A percentile compares a stretch with the other conserved stretches of the same genome.
phyloP scores from a whole-genome alignment of 2,329 filamentous ascomycete genomes.

The Drechslerella coelobrocha region DNA sequence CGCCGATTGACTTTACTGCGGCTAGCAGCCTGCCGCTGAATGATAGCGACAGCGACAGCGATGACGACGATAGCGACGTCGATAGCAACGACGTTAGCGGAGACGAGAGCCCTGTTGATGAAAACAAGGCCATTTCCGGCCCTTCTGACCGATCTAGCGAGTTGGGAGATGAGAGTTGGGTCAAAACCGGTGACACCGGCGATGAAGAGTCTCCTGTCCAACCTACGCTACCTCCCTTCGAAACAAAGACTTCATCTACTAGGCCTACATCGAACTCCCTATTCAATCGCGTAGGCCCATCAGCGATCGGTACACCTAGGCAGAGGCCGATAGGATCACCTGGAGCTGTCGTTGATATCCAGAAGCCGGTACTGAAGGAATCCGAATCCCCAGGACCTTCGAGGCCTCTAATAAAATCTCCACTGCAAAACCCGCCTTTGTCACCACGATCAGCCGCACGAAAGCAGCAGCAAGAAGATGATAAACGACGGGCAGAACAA shows the following conservation, averaged over 20 bases:
- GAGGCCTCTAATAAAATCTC: neutral
- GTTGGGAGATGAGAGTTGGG: slow-evolving; percentile 40
- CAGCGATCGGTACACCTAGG: neutral
- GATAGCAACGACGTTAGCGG: slow-evolving; percentile 4
- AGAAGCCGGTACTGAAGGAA: slow-evolving; percentile 5
- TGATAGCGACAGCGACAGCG: slow-evolving; percentile 19
- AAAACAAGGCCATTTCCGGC: neutral
- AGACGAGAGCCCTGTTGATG: slow-evolving; percentile 12
- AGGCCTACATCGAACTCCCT: neutral
- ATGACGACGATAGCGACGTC: slow-evolving; percentile 16
- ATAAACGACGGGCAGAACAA: slow-evolving; percentile 14
- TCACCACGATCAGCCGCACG: slow-evolving; percentile 25
- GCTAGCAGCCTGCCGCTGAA: neutral
- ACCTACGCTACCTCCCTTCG: neutral
- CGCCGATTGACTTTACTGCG: neutral
- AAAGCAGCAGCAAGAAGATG: slow-evolving; percentile 23
- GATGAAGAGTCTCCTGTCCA: slow-evolving; percentile 35
- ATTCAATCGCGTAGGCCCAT: slow-evolving; percentile 1
- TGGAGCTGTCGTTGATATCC: neutral
- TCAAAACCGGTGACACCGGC: slow-evolving; percentile 32
- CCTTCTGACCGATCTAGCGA: slow-evolving; percentile 39
- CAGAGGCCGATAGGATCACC: neutral
- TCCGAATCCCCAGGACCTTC: neutral
- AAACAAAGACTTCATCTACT: slow-evolving; percentile 6
- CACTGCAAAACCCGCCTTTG: neutral